Evolutionary conservation across 106 monocot species (phyloP).

Genomic region (Hemerocallis citrina): DNA sequence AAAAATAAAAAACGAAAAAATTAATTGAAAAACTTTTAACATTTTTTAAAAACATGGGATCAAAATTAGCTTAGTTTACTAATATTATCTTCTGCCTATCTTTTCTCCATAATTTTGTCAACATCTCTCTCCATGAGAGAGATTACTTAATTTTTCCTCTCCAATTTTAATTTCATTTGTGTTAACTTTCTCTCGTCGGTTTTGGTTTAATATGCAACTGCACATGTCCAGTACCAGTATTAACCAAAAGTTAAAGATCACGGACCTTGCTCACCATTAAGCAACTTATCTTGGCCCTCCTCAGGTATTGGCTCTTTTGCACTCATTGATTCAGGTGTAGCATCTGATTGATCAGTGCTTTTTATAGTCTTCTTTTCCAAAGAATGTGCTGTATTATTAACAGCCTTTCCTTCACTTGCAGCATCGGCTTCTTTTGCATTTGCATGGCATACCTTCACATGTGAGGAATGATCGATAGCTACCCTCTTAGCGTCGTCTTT

Average conservation of each 20-base stretch:
- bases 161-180: too few species aligned
- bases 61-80: too few species aligned
- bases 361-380: slow-evolving; percentile 30
- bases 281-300: slow-evolving; percentile 48
- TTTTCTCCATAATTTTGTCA: too few species aligned
- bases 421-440: slow-evolving; percentile 17
- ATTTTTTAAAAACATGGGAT: too few species aligned
- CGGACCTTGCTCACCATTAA: slow-evolving; percentile 49
- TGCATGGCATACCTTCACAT: background rate
- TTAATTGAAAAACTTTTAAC: too few species aligned
- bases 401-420: slow-evolving; percentile 23
- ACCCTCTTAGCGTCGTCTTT: slow-evolving; percentile 15
- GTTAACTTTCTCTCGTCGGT: too few species aligned
- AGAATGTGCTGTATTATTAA: slow-evolving; percentile 6
- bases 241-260: background rate
- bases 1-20: too few species aligned
- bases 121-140: too few species aligned
- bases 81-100: too few species aligned
- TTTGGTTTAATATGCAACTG: too few species aligned
- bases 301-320: slow-evolving; percentile 37
- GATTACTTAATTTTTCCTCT: too few species aligned
- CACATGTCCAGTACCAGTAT: background rate
- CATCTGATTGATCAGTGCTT: slow-evolving; percentile 17
- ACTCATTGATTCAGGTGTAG: slow-evolving; percentile 40
- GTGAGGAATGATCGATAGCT: background rate